Evolutionary conservation across 2,329 filamentous ascomycete genomes (phyloP), one percentile per base, ranked within the genome.

Genomic region (Colletotrichum scovillei): DNA sequence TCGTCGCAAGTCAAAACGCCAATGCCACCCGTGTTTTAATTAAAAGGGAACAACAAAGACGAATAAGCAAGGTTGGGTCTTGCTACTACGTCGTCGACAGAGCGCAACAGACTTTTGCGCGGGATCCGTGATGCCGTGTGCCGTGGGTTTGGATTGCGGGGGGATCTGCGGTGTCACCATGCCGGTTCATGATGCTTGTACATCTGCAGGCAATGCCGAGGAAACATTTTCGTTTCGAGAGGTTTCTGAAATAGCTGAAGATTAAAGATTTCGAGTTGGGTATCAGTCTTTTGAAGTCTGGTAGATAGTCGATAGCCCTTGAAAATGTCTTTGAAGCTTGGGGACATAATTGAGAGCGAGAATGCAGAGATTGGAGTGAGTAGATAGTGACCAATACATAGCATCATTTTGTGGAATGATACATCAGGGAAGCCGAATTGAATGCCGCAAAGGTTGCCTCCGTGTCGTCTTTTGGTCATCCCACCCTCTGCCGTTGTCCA

Each of bases 121-220:
- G 1, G 8, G 14, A n/a, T 11, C 30, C 38, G 19, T 26, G 52
- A 30, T 38, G 24, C 65, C 28, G 35, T 32, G 52, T 69, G 58
- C 65, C 58, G 24, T 53, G 65, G 19, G 16, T 28, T 55, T 59
- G 58, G 38, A 46, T 52, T 72, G 42, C 30, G 62, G 68, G 42
- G 62, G 55, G 68, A 70, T 59, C 35, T 42, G 58, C 52, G 26
- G n/a, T 46, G 58, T 26, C 38, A 58, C 49, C 38, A 53, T 63
- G 26, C n/a, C 19, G 30, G 19, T 24, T 55, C n/a, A 19, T 11
- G 28, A 19, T 30, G 35, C 9, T 24, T 30, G 28, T 3, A 26
- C 24, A 42, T 16, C 28, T 58, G 38, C 6, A 14, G 56, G 56
- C 38, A n/a, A 5, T 42, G 30, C 38, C 52, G 38, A 53, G 55